Evolutionary conservation across 768 basidiomycete genomes (phyloP).

Genomic region (Boletellus ananas): DNA sequence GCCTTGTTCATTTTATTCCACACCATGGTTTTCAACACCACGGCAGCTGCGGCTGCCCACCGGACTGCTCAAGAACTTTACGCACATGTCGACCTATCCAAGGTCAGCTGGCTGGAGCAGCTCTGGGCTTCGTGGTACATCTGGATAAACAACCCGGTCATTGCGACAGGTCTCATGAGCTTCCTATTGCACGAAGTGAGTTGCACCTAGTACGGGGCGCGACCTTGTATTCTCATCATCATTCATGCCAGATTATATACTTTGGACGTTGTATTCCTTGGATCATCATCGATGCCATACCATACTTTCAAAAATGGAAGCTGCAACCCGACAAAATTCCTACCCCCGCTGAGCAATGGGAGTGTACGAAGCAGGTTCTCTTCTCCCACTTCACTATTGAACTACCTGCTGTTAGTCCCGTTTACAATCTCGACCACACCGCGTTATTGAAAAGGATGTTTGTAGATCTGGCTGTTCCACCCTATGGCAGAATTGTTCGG

Average conservation of each 20-base stretch:
- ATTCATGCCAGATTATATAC: slow-evolving; percentile 66
- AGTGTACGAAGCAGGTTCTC: slow-evolving; percentile 91
- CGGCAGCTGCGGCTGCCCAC: slow-evolving; percentile 27
- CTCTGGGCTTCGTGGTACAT: slow-evolving; percentile 86
- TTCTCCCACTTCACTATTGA: slow-evolving; percentile 96
- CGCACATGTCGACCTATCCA: slow-evolving; percentile 52
- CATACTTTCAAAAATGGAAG: slow-evolving; percentile 93
- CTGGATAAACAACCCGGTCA: slow-evolving; percentile 79
- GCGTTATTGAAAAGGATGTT: background rate
- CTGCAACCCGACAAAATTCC: slow-evolving; percentile 86
- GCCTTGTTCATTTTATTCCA: background rate
- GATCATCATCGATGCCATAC: slow-evolving; percentile 92
- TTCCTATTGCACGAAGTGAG: slow-evolving; percentile 93
- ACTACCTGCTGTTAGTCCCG: slow-evolving; percentile 67
- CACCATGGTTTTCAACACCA: slow-evolving; percentile 43
- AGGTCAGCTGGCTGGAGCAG: slow-evolving; percentile 68
- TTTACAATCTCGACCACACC: background rate
- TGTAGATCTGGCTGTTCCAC: slow-evolving; percentile 87
- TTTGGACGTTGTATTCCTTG: slow-evolving; percentile 94
- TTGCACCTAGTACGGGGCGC: background rate
- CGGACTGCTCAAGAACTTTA: slow-evolving; percentile 46
- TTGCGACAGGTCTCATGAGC: slow-evolving; percentile 92
- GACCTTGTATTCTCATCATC: background rate
- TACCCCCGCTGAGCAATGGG: slow-evolving; percentile 82
- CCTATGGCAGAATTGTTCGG: slow-evolving; percentile 84